phyloP scores from a whole-genome alignment of 495 filamentous ascomycete genomes.

The Glonium stellatum region DNA sequence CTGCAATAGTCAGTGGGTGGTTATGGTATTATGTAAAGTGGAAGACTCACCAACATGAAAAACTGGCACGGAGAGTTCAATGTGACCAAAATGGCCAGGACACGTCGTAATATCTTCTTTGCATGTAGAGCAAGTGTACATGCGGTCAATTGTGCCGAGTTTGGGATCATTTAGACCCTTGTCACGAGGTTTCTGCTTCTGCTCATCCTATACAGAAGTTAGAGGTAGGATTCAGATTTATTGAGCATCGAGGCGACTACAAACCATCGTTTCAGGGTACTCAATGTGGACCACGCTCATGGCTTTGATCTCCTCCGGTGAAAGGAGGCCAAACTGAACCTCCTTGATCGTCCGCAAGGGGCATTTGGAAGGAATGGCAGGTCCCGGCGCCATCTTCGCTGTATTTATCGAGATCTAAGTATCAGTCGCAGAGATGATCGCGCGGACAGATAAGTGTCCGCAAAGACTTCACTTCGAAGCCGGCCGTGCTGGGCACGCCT shows the following conservation, averaged over 20 bases:
- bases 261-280: constrained; percentile 93
- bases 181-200: constrained; percentile 74
- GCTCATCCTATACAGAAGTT: constrained; percentile 59
- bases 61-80: constrained; percentile 89
- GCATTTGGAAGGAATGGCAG: constrained; percentile 60
- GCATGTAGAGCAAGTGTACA: constrained; percentile 90
- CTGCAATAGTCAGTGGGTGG: constrained; percentile 42
- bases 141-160: constrained; percentile 88
- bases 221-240: background rate
- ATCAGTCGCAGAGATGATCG: background rate
- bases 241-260: constrained; percentile 21
- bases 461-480: constrained; percentile 9
- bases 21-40: background rate
- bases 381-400: constrained; percentile 73
- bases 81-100: constrained; percentile 95
- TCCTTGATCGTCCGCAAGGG: constrained; percentile 92
- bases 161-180: constrained; percentile 88
- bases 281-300: constrained; percentile 91
- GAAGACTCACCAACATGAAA: constrained; percentile 66
- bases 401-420: constrained; percentile 10
- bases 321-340: constrained; percentile 95
- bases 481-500: constrained; percentile 20
- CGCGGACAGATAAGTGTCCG: background rate
- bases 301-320: constrained; percentile 94
- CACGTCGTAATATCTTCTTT: constrained; percentile 90